Evolutionary conservation across 306 rosid species (phyloP).

Genomic region (Trifolium repens): DNA sequence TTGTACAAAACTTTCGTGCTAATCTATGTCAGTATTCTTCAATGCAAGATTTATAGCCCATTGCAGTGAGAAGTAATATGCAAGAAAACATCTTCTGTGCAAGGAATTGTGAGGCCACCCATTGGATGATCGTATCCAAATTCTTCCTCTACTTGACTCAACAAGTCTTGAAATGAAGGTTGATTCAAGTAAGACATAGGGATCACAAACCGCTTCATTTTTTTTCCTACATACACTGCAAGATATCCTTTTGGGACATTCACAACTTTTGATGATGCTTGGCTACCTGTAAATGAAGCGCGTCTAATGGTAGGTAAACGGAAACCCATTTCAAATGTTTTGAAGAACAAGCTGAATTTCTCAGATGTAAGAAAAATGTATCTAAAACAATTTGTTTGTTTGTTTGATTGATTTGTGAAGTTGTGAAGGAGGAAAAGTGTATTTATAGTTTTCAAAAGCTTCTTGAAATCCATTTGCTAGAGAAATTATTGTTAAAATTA

Average conservation of each 20-base stretch:
- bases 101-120: constrained; percentile 41
- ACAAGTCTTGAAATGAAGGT: constrained; percentile 32
- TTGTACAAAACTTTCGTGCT: not conserved
- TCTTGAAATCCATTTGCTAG: not conserved
- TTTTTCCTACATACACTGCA: constrained; percentile 29
- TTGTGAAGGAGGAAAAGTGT: not conserved
- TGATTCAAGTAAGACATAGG: constrained; percentile 24
- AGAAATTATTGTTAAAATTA: constrained; percentile 1
- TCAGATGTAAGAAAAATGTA: not conserved
- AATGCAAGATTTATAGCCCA: constrained; percentile 6
- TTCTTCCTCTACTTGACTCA: constrained; percentile 23
- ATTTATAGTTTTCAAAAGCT: constrained; percentile 2
- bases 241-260: constrained; percentile 28
- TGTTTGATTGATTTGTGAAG: not conserved
- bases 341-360: not conserved
- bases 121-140: constrained; percentile 30
- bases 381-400: not conserved
- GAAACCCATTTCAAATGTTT: constrained; percentile 36
- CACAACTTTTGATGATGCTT: constrained; percentile 18
- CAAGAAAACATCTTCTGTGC: constrained; percentile 9
- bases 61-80: not conserved
- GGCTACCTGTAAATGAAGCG: not conserved
- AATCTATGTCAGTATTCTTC: not conserved
- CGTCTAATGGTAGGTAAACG: constrained; percentile 29
- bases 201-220: constrained; percentile 29